These are phyloP conservation scores for Camillea tinctor DNA, from an alignment of 2,329 filamentous ascomycete species.

Conservation along the genomic window DNA sequence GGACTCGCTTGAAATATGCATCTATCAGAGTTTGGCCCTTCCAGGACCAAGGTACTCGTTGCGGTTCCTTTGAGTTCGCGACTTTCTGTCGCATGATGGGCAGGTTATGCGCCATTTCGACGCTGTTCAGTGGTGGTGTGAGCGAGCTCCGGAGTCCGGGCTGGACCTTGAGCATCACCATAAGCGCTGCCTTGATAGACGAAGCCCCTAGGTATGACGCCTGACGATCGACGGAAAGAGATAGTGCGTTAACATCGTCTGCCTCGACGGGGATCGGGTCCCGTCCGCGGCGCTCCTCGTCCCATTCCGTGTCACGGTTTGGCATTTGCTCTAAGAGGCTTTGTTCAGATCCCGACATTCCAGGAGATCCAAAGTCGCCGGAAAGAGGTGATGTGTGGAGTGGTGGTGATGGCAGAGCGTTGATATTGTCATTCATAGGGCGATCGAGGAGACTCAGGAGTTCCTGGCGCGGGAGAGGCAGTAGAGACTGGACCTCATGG, in stretches of 20 bases:
- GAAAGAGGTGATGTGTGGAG: constrained; percentile 49
- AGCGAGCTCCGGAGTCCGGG: constrained; percentile 46
- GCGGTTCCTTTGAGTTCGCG: constrained; percentile 45
- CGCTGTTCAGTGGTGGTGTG: constrained; percentile 46
- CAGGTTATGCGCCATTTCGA: constrained; percentile 46
- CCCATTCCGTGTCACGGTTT: constrained; percentile 61
- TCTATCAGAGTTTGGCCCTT: constrained; percentile 69
- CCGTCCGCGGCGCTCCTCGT: constrained; percentile 58
- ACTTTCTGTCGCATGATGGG: constrained; percentile 44
- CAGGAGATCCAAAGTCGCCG: constrained; percentile 48
- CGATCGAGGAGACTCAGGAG: constrained; percentile 57
- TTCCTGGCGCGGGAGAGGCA: constrained; percentile 57
- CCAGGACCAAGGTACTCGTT: constrained; percentile 56
- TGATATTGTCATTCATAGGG: constrained; percentile 40
- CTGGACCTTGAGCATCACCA: constrained; percentile 64
- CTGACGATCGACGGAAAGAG: constrained; percentile 58
- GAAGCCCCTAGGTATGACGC: constrained; percentile 70
- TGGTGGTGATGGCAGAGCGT: constrained; percentile 52
- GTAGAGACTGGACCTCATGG: constrained; percentile 50
- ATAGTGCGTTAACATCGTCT: constrained; percentile 70
- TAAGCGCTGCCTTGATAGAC: constrained; percentile 71
- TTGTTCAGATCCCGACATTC: constrained; percentile 50
- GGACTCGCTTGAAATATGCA: constrained; percentile 73
- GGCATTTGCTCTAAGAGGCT: constrained; percentile 67
- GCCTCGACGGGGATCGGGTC: constrained; percentile 62